Conservation (phyloP, 169 alveolate species). For the Plasmodium gaboni region DNA sequence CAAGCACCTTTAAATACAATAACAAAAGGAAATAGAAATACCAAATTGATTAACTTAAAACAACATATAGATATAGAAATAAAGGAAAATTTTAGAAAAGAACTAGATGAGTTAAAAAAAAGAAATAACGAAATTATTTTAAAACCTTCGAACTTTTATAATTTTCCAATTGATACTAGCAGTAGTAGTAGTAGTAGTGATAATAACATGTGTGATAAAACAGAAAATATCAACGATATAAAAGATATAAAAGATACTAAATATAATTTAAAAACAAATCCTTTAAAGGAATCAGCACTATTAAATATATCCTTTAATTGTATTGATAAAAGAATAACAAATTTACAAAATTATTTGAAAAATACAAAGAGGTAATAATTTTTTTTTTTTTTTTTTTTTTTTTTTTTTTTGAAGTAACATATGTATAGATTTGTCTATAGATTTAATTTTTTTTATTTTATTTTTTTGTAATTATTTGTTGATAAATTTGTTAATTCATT, state of each 20-base stretch:
- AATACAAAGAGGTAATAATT: slow-evolving; percentile 26
- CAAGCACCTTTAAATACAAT: no score
- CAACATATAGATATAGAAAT: slow-evolving; percentile 24
- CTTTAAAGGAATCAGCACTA: slow-evolving; percentile 27
- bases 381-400: not conserved
- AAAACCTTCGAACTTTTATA: slow-evolving; percentile 13
- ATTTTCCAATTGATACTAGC: slow-evolving; percentile 37
- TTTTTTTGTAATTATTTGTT: no score
- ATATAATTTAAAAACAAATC: slow-evolving; percentile 9
- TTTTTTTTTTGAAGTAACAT: not conserved
- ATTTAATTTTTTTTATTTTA: no score
- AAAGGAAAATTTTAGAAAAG: slow-evolving; percentile 37
- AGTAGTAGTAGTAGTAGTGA: slow-evolving; percentile 30
- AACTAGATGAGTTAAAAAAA: slow-evolving; percentile 46
- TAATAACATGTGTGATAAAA: not conserved
- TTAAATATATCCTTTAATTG: slow-evolving; percentile 46
- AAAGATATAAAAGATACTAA: not conserved
- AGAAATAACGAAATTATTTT: slow-evolving; percentile 39
- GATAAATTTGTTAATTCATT: no score
- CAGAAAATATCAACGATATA: not conserved
- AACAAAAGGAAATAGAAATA: not conserved
- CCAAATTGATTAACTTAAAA: slow-evolving; percentile 1
- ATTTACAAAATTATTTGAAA: slow-evolving; percentile 61
- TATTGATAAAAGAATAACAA: slow-evolving; percentile 53
- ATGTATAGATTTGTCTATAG: not conserved